phyloP scores from a whole-genome alignment of 2,329 filamentous ascomycete species.

The Neonectria sp. region DNA sequence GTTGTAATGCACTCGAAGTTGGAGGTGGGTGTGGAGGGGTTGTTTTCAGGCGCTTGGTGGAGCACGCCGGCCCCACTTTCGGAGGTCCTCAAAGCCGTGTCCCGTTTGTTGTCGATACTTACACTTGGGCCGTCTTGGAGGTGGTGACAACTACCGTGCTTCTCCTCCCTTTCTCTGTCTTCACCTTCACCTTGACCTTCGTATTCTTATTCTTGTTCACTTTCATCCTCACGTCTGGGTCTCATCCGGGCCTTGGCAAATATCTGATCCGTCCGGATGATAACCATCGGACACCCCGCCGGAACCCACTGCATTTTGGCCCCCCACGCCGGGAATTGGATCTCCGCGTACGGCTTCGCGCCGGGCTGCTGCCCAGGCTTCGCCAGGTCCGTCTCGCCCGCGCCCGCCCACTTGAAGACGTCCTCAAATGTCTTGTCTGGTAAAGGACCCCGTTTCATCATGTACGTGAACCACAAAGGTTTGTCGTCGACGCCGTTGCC shows the following conservation, averaged over 20 bases:
- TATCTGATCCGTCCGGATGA: slow-evolving; percentile 18
- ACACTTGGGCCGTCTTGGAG: too few relatives aligned
- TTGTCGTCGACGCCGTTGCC: background rate
- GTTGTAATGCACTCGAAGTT: background rate
- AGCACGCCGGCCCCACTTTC: slow-evolving; percentile 12
- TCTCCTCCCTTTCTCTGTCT: too few relatives aligned
- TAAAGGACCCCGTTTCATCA: slow-evolving; percentile 11
- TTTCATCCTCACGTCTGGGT: background rate
- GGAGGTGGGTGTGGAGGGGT: slow-evolving; percentile 22
- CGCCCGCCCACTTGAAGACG: slow-evolving; percentile 3
- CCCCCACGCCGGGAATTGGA: slow-evolving; percentile 17
- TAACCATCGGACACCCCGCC: slow-evolving; percentile 21
- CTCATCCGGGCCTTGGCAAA: slow-evolving; percentile 7
- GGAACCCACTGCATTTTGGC: slow-evolving; percentile 23
- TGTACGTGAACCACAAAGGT: slow-evolving; percentile 14
- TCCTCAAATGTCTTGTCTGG: slow-evolving; percentile 17
- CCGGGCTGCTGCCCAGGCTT: background rate
- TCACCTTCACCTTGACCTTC: background rate
- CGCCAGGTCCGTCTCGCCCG: background rate
- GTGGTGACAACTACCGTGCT: too few relatives aligned
- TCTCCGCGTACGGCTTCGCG: slow-evolving; percentile 13
- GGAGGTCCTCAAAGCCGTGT: background rate
- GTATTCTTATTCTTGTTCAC: too few relatives aligned
- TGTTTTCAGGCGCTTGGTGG: slow-evolving; percentile 3
- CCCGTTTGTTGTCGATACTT: background rate